Percentiles rank a stretch among this genome's conserved stretches.
phyloP scores from a whole-genome alignment of 805 yeast genomes.

The Candida takata region DNA sequence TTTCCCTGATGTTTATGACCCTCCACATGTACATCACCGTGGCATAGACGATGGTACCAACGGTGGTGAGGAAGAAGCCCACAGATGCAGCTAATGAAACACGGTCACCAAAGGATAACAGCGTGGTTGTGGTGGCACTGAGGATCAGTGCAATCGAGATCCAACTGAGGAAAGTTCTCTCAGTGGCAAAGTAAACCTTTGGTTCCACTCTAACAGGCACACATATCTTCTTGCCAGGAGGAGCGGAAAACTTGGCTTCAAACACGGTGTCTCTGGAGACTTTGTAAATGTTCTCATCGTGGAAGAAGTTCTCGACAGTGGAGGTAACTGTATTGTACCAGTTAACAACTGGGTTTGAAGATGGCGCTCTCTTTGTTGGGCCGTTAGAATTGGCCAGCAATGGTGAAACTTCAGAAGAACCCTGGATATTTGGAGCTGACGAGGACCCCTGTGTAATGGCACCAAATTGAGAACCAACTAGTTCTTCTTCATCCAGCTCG shows the following conservation, averaged over 20 bases:
- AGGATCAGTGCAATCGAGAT: slow-evolving; percentile 81
- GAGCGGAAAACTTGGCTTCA: slow-evolving; percentile 55
- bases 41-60: slow-evolving; percentile 66
- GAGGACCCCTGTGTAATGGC: slow-evolving; percentile 16
- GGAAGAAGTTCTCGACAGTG: slow-evolving; percentile 39
- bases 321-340: slow-evolving; percentile 18
- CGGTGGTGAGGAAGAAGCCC: slow-evolving; percentile 79
- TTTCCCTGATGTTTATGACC: slow-evolving; percentile 73
- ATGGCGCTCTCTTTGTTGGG: slow-evolving; percentile 3
- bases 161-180: slow-evolving; percentile 93
- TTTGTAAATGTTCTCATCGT: slow-evolving; percentile 42
- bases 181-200: slow-evolving; percentile 97
- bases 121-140: slow-evolving; percentile 82
- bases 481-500: slow-evolving; percentile 66
- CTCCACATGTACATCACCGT: slow-evolving; percentile 72
- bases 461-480: slow-evolving; percentile 43
- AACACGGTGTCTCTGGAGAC: slow-evolving; percentile 62
- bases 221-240: slow-evolving; percentile 82
- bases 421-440: slow-evolving; percentile 9
- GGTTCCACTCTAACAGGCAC: slow-evolving; percentile 97
- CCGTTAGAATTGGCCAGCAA: slow-evolving; percentile 18
- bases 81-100: slow-evolving; percentile 74
- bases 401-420: slow-evolving; percentile 25
- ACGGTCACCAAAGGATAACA: slow-evolving; percentile 76
- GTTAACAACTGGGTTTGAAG: slow-evolving; percentile 12